A percentile compares a stretch with the other conserved stretches of the same genome.
These are phyloP conservation scores for Luffa aegyptiaca DNA, from an alignment of 306 rosid species.

Conservation along the genomic window DNA sequence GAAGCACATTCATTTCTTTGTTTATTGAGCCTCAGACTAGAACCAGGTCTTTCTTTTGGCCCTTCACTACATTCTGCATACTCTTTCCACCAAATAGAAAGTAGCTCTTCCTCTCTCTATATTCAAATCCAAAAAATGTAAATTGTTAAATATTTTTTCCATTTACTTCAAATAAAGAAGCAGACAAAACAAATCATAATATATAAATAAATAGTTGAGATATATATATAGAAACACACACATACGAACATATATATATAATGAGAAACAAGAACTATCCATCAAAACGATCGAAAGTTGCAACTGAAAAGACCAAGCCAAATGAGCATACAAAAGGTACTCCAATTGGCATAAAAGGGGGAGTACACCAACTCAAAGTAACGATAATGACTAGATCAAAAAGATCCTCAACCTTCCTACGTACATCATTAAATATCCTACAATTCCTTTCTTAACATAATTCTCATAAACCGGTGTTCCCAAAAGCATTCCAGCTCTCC, in stretches of 20 bases:
- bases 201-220: not conserved
- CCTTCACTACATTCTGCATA: conserved; percentile 97
- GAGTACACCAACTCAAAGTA: not conserved
- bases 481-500: not conserved
- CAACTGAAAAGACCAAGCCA: not conserved
- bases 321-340: not conserved
- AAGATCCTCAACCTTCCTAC: not conserved
- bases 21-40: conserved; percentile 27
- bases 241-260: not conserved
- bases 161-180: not conserved
- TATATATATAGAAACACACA: not conserved
- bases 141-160: not conserved
- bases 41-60: conserved; percentile 45
- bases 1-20: conserved; percentile 13
- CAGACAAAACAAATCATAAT: not conserved
- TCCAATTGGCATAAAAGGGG: not conserved
- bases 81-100: conserved; percentile 92
- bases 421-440: not conserved
- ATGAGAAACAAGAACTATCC: not conserved
- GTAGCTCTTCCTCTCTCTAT: conserved; percentile 83
- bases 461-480: not conserved
- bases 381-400: not conserved
- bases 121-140: conserved; percentile 4
- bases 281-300: not conserved
- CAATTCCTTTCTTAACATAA: not conserved